Evolutionary conservation across 2,329 filamentous ascomycete genomes (phyloP).

Genomic region (Colletotrichum siamense): DNA sequence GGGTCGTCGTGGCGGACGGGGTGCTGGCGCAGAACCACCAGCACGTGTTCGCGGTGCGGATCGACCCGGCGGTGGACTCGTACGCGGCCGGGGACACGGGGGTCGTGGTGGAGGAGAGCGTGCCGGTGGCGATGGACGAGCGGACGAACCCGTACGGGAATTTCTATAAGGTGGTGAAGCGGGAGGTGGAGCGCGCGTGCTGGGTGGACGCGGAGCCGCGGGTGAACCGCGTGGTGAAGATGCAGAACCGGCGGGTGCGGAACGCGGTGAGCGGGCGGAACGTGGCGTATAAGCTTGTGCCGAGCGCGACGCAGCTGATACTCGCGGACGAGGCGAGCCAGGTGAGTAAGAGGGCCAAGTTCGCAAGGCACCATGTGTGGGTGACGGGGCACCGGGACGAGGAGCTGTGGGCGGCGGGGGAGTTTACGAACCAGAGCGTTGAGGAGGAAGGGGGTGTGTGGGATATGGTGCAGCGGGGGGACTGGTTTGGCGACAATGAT

Average conservation of each 20-base stretch:
- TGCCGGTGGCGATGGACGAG: constrained; percentile 44
- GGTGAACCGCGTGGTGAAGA: constrained; percentile 54
- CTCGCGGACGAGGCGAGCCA: constrained; percentile 50
- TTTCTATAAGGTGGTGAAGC: constrained; percentile 60
- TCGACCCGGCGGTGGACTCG: constrained; percentile 68
- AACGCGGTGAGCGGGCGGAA: constrained; percentile 55
- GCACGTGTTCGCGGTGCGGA: constrained; percentile 69
- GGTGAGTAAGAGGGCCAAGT: constrained; percentile 48
- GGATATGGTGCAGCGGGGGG: constrained; percentile 51
- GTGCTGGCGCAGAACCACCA: constrained; percentile 74
- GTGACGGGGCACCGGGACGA: constrained; percentile 54
- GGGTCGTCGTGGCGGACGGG: constrained; percentile 68
- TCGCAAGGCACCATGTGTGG: constrained; percentile 53
- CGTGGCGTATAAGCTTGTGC: constrained; percentile 55
- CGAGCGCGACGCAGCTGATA: constrained; percentile 50
- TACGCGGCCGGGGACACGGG: constrained; percentile 53
- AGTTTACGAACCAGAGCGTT: constrained; percentile 56
- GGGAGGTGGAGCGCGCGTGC: constrained; percentile 47
- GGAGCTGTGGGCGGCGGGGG: constrained; percentile 56
- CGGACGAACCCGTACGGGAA: constrained; percentile 67
- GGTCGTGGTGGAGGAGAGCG: constrained; percentile 47
- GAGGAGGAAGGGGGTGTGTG: constrained; percentile 48
- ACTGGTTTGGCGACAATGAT: constrained; percentile 43
- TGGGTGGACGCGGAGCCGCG: constrained; percentile 59
- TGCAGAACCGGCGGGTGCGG: constrained; percentile 50